These are phyloP conservation scores for Oenanthe javanica DNA, from an alignment of 140 eudicot genomes.

Conservation along the genomic window DNA sequence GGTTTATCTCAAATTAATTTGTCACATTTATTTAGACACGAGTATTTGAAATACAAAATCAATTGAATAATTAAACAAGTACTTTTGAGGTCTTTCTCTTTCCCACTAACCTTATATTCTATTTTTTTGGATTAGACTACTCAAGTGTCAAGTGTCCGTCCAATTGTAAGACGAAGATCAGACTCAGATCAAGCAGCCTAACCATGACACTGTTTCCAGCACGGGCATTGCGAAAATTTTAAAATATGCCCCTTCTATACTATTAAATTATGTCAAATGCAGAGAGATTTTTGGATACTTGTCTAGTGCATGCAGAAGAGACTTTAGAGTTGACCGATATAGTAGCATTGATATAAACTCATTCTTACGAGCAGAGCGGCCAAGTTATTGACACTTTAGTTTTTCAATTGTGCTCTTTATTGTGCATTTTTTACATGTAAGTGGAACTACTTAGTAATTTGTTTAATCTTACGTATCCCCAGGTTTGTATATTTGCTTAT, in stretches of 20 bases:
- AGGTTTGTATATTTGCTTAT: slow-evolving; percentile 98
- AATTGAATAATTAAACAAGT: no score
- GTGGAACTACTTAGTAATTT: background rate
- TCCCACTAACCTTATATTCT: background rate
- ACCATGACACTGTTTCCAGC: no score
- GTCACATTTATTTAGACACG: no score
- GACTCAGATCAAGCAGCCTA: background rate
- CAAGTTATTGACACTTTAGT: background rate
- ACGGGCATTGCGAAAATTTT: background rate
- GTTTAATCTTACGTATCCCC: background rate
- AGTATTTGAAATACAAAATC: no score
- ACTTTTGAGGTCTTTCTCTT: no score
- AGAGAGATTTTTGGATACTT: background rate
- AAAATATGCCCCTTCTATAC: background rate
- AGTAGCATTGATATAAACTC: background rate
- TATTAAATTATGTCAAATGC: background rate
- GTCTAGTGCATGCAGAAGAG: background rate
- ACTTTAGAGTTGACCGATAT: background rate
- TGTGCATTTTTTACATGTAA: background rate
- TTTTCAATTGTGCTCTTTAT: background rate
- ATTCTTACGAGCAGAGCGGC: background rate
- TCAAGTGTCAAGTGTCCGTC: background rate
- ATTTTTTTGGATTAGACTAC: background rate
- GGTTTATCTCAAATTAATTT: no score
- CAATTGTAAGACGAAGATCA: background rate